Conservation (phyloP, 768 basidiomycete species). For the Omphalotus guepiniiformis region DNA sequence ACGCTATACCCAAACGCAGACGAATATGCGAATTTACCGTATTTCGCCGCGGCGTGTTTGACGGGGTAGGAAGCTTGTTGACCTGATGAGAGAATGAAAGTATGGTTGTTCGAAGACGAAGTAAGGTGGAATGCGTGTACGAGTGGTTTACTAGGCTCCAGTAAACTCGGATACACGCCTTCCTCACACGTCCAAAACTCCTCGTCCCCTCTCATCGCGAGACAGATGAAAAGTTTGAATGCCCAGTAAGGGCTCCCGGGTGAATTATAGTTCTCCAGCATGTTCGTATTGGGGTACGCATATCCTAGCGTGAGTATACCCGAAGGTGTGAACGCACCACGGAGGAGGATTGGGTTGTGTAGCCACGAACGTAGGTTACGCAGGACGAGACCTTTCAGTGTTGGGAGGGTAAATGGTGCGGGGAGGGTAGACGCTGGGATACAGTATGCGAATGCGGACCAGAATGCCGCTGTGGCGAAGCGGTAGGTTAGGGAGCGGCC, state of each 20-base stretch:
- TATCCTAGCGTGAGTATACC: conserved; percentile 72
- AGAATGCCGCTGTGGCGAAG: conserved; percentile 80
- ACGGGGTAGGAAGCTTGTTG: conserved; percentile 79
- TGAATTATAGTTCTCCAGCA: conserved; percentile 79
- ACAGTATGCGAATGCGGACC: conserved; percentile 71
- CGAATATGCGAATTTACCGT: conserved; percentile 74
- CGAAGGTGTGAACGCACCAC: conserved; percentile 56
- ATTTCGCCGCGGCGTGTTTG: conserved; percentile 74
- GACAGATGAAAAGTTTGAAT: conserved; percentile 69
- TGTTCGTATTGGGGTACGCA: conserved; percentile 66
- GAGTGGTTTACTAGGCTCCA: conserved; percentile 46
- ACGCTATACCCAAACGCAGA: conserved; percentile 77
- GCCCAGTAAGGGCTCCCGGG: conserved; percentile 80
- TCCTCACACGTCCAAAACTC: conserved; percentile 72
- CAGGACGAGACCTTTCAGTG: conserved; percentile 67
- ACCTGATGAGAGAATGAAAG: conserved; percentile 69
- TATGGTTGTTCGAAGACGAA: conserved; percentile 57
- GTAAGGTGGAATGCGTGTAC: conserved; percentile 66
- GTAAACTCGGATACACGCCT: conserved; percentile 56
- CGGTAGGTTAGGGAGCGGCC: conserved; percentile 75
- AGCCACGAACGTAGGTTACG: conserved; percentile 73
- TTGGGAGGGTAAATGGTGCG: conserved; percentile 70
- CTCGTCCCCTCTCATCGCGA: conserved; percentile 60
- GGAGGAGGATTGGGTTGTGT: conserved; percentile 44
- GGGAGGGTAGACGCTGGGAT: conserved; percentile 52